Evolutionary conservation across 2,329 filamentous ascomycete species (phyloP).

Genomic region (Penicillium sp.): DNA sequence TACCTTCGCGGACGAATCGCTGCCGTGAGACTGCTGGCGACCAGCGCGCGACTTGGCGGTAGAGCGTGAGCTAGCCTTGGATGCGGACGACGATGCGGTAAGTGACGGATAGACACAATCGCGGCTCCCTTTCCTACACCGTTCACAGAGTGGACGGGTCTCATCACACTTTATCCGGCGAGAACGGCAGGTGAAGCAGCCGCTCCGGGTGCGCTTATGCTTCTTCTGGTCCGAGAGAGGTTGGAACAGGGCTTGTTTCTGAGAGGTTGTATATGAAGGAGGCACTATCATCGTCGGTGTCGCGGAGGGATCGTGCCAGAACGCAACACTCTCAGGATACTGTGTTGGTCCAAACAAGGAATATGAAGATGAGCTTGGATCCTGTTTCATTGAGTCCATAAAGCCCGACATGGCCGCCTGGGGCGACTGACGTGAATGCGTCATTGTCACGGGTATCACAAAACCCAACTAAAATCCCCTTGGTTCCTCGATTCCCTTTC

Average conservation of each 20-base stretch:
- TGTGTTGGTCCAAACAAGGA: conserved; percentile 29
- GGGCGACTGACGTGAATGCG: conserved; percentile 25
- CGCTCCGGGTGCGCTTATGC: conserved; percentile 83
- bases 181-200: conserved; percentile 84
- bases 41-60: conserved; percentile 37
- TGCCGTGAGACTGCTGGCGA: conserved; percentile 36
- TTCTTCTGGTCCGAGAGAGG: conserved; percentile 62
- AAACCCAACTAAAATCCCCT: neutral
- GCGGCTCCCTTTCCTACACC: conserved; percentile 83
- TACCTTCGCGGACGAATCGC: conserved; percentile 45
- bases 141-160: conserved; percentile 72
- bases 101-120: conserved; percentile 80
- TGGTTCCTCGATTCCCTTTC: neutral
- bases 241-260: conserved; percentile 25
- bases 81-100: neutral
- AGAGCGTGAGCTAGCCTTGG: conserved; percentile 36
- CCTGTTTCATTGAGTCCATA: conserved; percentile 20
- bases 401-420: conserved; percentile 26
- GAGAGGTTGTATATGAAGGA: conserved; percentile 14
- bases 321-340: conserved; percentile 38
- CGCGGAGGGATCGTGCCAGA: conserved; percentile 35
- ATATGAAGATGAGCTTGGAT: conserved; percentile 25
- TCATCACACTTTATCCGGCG: conserved; percentile 95
- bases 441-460: conserved; percentile 18
- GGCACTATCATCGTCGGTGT: conserved; percentile 14